Evolutionary conservation across 441 rosid species (phyloP), one percentile per base, ranked within the genome.

Genomic region (Croton laevigatus): DNA sequence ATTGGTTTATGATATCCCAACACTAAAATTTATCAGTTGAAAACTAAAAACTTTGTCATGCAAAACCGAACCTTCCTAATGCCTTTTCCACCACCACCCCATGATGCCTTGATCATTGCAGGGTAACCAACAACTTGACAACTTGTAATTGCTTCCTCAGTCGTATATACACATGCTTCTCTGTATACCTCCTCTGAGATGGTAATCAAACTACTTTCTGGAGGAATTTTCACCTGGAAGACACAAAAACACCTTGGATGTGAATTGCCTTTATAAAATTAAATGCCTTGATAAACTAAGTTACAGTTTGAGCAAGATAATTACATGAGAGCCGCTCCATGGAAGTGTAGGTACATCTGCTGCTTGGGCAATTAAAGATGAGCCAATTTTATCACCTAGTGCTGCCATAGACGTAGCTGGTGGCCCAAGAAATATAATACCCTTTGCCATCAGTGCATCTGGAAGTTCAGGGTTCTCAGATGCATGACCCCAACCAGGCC

Each of bases 401-500:
- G 99, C 99, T 64, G 88, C 91, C 99, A 96, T 96, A 36, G 99
- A 96, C 45, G 84, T 45, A 61, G 92, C 82, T 10, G 97, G 97
- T 22, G 99, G 98, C 42, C 99, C 99, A 71, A 96, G 99, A 87
- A 96, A 96, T 74, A 88, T 67, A 23, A 96, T 86, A 75, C 92
- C 99, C 79, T 89, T 93, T 27, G 86, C 94, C 80, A 49, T 70
- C 73, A 96, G 76, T n/a, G 98, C 98, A 81, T 96, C 98, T 11
- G 98, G 98, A 62, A 96, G 86, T 80, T 93, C 99, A 53, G 99
- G 99, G 77, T 88, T 96, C 84, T 93, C 99, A 14, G 99, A 96
- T 58, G 99, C 99, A 86, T 96, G 99, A 60, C 98, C 99, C 98
- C 99, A 96, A 68, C 99, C 99, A 81, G 99, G 99, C 99, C 99